Evolutionary conservation across 495 filamentous ascomycete species (phyloP).

Genomic region (Beverwykella pulmonaria): DNA sequence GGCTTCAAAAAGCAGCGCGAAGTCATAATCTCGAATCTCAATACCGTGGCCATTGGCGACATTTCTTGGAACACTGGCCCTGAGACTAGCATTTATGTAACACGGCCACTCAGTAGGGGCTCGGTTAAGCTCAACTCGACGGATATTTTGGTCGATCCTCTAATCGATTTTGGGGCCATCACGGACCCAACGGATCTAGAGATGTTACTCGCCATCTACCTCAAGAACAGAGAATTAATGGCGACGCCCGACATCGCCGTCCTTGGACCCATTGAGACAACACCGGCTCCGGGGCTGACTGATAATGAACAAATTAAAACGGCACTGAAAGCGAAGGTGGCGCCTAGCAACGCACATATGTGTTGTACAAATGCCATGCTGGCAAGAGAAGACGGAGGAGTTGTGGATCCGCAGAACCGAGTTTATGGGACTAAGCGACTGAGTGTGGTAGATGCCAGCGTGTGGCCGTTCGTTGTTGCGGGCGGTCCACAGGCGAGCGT

Average conservation of each 20-base stretch:
- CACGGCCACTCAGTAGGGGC: slow-evolving; percentile 19
- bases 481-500: slow-evolving; percentile 16
- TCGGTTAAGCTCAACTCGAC: slow-evolving; percentile 17
- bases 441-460: slow-evolving; percentile 25
- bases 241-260: slow-evolving; percentile 15
- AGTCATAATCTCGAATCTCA: slow-evolving; percentile 1
- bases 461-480: slow-evolving; percentile 15
- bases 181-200: slow-evolving; percentile 23
- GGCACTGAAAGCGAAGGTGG: background rate
- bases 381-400: slow-evolving; percentile 17
- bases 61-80: slow-evolving; percentile 23
- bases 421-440: slow-evolving; percentile 18
- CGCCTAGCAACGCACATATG: slow-evolving; percentile 21
- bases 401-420: slow-evolving; percentile 11
- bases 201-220: slow-evolving; percentile 19
- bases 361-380: slow-evolving; percentile 27
- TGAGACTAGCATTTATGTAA: slow-evolving; percentile 12
- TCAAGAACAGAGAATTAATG: slow-evolving; percentile 27
- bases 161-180: slow-evolving; percentile 18
- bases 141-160: slow-evolving; percentile 7
- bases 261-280: slow-evolving; percentile 15
- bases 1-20: slow-evolving; percentile 26
- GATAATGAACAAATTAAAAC: slow-evolving; percentile 9
- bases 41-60: slow-evolving; percentile 1
- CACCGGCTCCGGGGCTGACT: background rate